Evolutionary conservation across 1,284 basidiomycete genomes (phyloP).

Genomic region (Wallemia hederae): DNA sequence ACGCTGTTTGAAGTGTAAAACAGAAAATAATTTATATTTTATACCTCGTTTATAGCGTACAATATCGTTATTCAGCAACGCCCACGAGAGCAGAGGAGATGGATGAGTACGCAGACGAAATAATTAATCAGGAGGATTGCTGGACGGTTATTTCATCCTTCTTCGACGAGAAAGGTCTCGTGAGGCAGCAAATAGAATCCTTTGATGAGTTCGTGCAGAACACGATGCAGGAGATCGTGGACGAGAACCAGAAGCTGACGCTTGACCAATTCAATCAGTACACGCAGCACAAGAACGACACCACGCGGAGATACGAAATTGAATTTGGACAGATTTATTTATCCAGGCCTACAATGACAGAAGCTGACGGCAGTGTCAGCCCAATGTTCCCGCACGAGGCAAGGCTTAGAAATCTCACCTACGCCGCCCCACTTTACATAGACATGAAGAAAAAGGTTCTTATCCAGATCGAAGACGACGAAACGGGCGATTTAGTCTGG

Average conservation of each 20-base stretch:
- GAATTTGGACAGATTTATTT: conserved; percentile 94
- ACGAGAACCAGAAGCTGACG: conserved; percentile 77
- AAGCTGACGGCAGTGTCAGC: conserved; percentile 76
- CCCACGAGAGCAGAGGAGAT: background rate
- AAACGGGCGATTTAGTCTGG: conserved; percentile 61
- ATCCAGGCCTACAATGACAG: conserved; percentile 73
- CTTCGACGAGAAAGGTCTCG: conserved; percentile 90
- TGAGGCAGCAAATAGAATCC: conserved; percentile 87
- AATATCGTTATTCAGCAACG: background rate
- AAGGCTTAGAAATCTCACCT: conserved; percentile 70
- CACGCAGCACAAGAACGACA: conserved; percentile 49
- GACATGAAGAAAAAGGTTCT: conserved; percentile 75
- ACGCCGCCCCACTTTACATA: conserved; percentile 84
- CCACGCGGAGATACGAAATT: conserved; percentile 71
- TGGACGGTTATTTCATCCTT: conserved; percentile 90
- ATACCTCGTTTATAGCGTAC: background rate
- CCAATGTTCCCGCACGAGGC: conserved; percentile 96
- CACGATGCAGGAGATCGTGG: conserved; percentile 98
- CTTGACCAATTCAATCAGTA: conserved; percentile 90
- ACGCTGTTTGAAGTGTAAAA: background rate
- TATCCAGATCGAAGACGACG: conserved; percentile 35
- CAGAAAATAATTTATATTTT: background rate
- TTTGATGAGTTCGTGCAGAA: conserved; percentile 99
- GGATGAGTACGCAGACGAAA: conserved; percentile 31
- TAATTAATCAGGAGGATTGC: conserved; percentile 69